Evolutionary conservation across 148 eudicot species (phyloP).

Genomic region (Chenopodium formosanum): DNA sequence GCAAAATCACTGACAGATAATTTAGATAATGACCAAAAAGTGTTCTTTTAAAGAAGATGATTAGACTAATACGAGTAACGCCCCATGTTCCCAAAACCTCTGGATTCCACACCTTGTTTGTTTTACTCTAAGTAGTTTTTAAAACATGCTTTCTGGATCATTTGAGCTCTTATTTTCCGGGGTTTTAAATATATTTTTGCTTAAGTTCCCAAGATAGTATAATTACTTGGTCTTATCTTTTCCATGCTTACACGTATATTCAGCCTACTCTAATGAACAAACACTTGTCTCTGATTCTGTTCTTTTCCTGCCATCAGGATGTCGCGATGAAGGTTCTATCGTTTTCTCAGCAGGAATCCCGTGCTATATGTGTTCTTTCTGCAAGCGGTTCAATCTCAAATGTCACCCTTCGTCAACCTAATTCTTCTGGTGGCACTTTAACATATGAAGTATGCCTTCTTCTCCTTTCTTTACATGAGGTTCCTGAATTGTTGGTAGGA

Average conservation of each 20-base stretch:
- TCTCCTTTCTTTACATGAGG: background rate
- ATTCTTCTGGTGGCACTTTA: conserved; percentile 85
- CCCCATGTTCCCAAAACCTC: background rate
- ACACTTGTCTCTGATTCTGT: background rate
- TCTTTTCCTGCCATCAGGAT: conserved; percentile 48
- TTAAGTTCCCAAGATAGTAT: background rate
- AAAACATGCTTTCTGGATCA: background rate
- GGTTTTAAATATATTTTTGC: background rate
- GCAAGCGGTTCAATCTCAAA: conserved; percentile 89
- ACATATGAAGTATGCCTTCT: conserved; percentile 73
- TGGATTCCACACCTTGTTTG: background rate
- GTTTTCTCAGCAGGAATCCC: conserved; percentile 83
- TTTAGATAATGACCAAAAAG: background rate
- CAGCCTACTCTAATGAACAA: background rate
- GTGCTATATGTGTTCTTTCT: conserved; percentile 78
- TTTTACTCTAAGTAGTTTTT: background rate
- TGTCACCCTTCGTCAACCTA: conserved; percentile 85
- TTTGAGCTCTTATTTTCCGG: background rate
- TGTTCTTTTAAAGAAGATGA: background rate
- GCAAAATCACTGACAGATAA: background rate
- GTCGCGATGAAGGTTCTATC: conserved; percentile 81
- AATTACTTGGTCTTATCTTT: background rate
- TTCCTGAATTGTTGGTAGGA: background rate
- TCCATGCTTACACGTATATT: background rate
- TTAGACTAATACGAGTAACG: background rate